phyloP scores from a whole-genome alignment of 805 yeast species.

The Priceomyces haplophilus region DNA sequence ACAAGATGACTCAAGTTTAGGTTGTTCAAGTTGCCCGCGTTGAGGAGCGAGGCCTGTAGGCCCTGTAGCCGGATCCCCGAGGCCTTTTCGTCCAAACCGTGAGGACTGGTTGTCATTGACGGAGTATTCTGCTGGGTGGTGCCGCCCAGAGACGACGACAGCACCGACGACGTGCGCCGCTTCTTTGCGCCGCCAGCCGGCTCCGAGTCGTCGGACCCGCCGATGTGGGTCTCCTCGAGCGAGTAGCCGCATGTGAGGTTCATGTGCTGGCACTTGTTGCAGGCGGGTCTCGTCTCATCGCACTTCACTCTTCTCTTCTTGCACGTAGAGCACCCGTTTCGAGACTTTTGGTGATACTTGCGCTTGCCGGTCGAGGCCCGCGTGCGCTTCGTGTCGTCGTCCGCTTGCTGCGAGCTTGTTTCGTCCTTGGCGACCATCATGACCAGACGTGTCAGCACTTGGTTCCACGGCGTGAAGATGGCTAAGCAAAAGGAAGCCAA shows the following conservation, averaged over 20 bases:
- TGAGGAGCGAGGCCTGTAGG: slow-evolving; percentile 14
- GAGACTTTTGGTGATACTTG: slow-evolving; percentile 83
- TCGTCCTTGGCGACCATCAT: neutral
- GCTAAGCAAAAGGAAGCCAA: too few relatives aligned
- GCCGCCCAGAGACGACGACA: slow-evolving; percentile 3
- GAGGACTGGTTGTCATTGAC: slow-evolving; percentile 13
- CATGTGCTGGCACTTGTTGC: slow-evolving; percentile 77
- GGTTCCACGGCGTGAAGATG: too few relatives aligned
- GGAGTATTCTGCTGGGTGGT: slow-evolving; percentile 17
- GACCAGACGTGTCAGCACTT: neutral
- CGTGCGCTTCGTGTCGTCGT: slow-evolving; percentile 6
- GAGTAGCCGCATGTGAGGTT: slow-evolving; percentile 71
- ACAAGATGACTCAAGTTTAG: slow-evolving; percentile 42
- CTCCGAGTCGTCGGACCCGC: slow-evolving; percentile 6
- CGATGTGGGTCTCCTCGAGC: slow-evolving; percentile 13
- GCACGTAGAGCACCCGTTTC: slow-evolving; percentile 87
- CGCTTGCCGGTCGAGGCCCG: slow-evolving; percentile 61
- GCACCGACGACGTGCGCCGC: slow-evolving; percentile 5
- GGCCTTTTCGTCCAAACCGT: neutral
- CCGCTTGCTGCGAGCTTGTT: neutral
- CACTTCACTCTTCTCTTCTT: slow-evolving; percentile 89
- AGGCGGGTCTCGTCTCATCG: slow-evolving; percentile 79
- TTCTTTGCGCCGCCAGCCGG: slow-evolving; percentile 2
- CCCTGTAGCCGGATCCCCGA: too few relatives aligned
- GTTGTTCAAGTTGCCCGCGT: slow-evolving; percentile 41